Percentiles rank a stretch among this genome's conserved stretches.
These are phyloP conservation scores for Simmondsia chinensis DNA, from an alignment of 148 eudicot species.

Conservation along the genomic window DNA sequence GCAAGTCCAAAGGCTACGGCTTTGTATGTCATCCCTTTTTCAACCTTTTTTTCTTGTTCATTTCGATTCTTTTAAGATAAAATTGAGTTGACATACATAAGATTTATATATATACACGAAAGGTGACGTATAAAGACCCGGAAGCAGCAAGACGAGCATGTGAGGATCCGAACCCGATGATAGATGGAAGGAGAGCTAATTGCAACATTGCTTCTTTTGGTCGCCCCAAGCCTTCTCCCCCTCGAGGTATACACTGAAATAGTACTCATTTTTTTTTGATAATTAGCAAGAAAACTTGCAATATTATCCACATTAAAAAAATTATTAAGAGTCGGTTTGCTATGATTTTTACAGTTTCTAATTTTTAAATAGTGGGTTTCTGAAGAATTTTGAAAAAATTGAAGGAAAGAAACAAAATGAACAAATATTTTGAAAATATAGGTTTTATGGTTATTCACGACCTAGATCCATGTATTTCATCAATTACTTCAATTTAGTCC, in stretches of 20 bases:
- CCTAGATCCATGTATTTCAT: no score
- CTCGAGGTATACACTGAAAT: slow-evolving; percentile 30
- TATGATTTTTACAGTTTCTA: no score
- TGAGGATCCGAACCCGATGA: slow-evolving; percentile 64
- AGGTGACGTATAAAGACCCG: slow-evolving; percentile 81
- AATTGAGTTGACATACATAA: not conserved
- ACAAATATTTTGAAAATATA: no score
- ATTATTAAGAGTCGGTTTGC: no score
- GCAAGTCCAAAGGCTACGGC: slow-evolving; percentile 93
- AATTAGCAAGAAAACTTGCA: no score
- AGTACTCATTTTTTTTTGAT: not conserved
- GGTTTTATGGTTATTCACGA: no score
- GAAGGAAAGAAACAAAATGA: no score
- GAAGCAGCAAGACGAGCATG: slow-evolving; percentile 75
- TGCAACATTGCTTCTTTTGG: slow-evolving; percentile 93
- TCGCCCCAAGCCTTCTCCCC: slow-evolving; percentile 67
- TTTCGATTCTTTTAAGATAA: not conserved
- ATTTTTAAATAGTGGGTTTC: no score
- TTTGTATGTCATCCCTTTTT: slow-evolving; percentile 44
- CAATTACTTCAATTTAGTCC: no score
- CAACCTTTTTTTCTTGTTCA: not conserved
- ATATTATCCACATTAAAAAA: no score
- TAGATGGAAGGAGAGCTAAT: slow-evolving; percentile 86
- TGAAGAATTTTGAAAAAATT: no score
- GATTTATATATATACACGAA: not conserved